A percentile compares a stretch with the other conserved stretches of the same genome.
These are phyloP conservation scores for Scheffersomyces cryptocercus DNA, from an alignment of 1,139 yeast species.

Conservation along the genomic window DNA sequence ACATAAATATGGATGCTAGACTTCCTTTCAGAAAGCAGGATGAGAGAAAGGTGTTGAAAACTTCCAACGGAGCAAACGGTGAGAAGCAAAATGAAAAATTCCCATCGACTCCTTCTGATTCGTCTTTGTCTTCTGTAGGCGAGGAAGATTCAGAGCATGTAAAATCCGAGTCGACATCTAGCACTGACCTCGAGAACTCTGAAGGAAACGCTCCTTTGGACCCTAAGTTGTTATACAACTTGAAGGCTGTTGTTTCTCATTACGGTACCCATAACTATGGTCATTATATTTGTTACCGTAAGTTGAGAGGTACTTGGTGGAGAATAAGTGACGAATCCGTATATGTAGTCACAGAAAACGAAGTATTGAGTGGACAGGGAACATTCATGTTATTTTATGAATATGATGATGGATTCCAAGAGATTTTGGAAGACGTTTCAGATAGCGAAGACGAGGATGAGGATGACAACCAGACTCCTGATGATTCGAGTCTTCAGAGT, in stretches of 20 bases:
- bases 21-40: conserved; percentile 68
- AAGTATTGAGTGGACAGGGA: conserved; percentile 80
- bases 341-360: conserved; percentile 73
- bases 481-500: neutral
- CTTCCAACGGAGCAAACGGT: conserved; percentile 1
- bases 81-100: neutral
- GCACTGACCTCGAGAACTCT: neutral
- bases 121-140: conserved; percentile 1
- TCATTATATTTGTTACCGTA: conserved; percentile 86
- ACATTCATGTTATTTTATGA: conserved; percentile 93
- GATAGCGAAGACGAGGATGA: conserved; percentile 40
- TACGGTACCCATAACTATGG: conserved; percentile 96
- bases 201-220: conserved; percentile 7
- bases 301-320: conserved; percentile 88
- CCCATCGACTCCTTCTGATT: conserved; percentile 2
- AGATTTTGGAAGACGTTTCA: conserved; percentile 26
- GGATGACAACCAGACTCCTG: conserved; percentile 16
- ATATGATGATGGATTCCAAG: conserved; percentile 40
- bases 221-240: conserved; percentile 56
- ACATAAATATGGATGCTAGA: conserved; percentile 79
- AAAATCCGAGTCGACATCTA: conserved; percentile 6
- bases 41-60: conserved; percentile 11
- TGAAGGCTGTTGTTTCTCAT: conserved; percentile 86
- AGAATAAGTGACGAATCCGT: conserved; percentile 89
- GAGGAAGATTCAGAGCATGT: conserved; percentile 3